These are phyloP conservation scores for Umbelopsis sp. DNA, from an alignment of 192 early-diverging fungal species.

Conservation along the genomic window DNA sequence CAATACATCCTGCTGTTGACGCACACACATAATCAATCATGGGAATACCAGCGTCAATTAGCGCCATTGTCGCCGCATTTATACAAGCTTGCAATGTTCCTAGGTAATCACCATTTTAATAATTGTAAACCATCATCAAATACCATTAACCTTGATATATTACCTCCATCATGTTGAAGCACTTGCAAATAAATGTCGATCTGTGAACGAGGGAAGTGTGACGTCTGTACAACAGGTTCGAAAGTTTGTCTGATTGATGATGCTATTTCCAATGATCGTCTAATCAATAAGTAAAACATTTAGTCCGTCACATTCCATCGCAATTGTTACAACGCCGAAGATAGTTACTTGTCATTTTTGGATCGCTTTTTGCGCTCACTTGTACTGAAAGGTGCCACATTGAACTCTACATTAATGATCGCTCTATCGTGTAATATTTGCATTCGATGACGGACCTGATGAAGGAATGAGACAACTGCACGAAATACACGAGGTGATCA, in stretches of 20 bases:
- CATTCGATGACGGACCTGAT: slow-evolving; percentile 56
- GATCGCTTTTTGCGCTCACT: slow-evolving; percentile 82
- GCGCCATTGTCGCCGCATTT: slow-evolving; percentile 81
- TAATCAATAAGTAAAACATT: slow-evolving; percentile 24
- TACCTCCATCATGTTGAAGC: slow-evolving; percentile 92
- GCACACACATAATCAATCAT: slow-evolving; percentile 86
- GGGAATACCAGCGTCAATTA: slow-evolving; percentile 81
- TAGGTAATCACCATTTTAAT: slow-evolving; percentile 2
- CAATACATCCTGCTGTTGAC: slow-evolving; percentile 84
- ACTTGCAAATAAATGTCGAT: slow-evolving; percentile 93
- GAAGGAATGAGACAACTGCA: neutral
- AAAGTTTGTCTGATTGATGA: slow-evolving; percentile 88
- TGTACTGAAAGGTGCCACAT: slow-evolving; percentile 88
- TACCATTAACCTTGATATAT: neutral
- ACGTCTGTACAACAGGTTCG: slow-evolving; percentile 80
- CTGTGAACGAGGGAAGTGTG: slow-evolving; percentile 82
- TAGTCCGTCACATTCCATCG: neutral
- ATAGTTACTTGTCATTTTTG: slow-evolving; percentile 80
- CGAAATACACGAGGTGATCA: neutral
- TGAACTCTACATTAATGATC: slow-evolving; percentile 87
- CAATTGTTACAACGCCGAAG: neutral
- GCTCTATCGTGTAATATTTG: slow-evolving; percentile 71
- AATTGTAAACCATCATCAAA: neutral
- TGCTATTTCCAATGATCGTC: slow-evolving; percentile 83
- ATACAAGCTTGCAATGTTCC: slow-evolving; percentile 70